A percentile compares a stretch with the other conserved stretches of the same genome.
phyloP scores from a whole-genome alignment of 306 rosid species.

The Castanea crenata region DNA sequence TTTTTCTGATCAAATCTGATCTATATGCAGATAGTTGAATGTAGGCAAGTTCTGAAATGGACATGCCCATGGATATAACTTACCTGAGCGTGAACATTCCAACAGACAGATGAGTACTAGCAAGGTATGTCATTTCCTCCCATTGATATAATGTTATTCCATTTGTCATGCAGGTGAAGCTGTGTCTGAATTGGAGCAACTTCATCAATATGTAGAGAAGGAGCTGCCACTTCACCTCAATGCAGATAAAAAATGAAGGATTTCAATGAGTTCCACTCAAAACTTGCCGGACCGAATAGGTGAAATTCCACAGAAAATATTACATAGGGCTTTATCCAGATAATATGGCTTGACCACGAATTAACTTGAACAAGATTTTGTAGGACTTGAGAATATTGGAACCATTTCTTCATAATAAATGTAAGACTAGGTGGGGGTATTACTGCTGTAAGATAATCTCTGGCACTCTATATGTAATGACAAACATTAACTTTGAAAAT shows the following conservation, averaged over 20 bases:
- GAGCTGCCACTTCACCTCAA: slow-evolving; percentile 55
- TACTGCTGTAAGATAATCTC: not conserved
- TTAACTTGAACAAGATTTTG: not conserved
- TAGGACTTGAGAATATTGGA: not conserved
- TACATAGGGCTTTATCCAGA: not conserved
- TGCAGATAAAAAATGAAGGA: slow-evolving; percentile 63
- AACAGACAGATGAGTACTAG: slow-evolving; percentile 70
- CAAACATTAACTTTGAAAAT: not conserved
- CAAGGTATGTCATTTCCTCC: slow-evolving; percentile 41
- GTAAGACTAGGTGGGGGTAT: not conserved
- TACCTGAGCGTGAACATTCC: slow-evolving; percentile 66
- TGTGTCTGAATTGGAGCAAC: slow-evolving; percentile 71
- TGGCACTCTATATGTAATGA: not conserved
- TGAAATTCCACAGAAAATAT: not conserved
- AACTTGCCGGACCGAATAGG: slow-evolving; percentile 74
- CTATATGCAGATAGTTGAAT: slow-evolving; percentile 77
- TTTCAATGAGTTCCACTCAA: slow-evolving; percentile 69
- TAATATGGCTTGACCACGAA: not conserved
- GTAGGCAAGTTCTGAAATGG: slow-evolving; percentile 93
- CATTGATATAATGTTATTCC: not conserved
- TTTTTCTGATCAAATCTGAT: not conserved
- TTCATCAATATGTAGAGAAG: slow-evolving; percentile 81
- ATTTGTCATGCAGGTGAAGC: slow-evolving; percentile 55
- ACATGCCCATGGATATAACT: slow-evolving; percentile 85
- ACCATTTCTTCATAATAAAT: not conserved